These are phyloP conservation scores for Closterium sp. DNA, from an alignment of 139 green algal species.

Conservation along the genomic window DNA sequence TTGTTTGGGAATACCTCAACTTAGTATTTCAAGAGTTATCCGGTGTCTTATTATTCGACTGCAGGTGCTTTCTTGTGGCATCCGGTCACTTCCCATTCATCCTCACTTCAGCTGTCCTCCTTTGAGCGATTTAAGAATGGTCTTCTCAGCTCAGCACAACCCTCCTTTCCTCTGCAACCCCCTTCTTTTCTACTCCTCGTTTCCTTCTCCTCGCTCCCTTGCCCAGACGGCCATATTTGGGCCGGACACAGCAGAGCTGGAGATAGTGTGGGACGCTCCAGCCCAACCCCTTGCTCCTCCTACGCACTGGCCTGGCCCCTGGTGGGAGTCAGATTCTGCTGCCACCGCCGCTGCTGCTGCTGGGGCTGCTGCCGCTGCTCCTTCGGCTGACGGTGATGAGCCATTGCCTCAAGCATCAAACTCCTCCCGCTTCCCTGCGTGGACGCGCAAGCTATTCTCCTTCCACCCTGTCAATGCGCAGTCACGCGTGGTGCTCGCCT, in stretches of 20 bases:
- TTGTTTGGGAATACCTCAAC: no score
- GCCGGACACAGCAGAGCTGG: not conserved
- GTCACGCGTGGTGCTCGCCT: slow-evolving; percentile 31
- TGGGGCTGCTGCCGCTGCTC: not conserved
- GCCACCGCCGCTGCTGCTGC: not conserved
- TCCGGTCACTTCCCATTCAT: no score
- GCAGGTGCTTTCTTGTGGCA: no score
- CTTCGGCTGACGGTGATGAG: not conserved
- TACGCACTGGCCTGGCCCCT: no score
- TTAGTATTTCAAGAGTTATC: no score
- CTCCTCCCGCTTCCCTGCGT: slow-evolving; percentile 5
- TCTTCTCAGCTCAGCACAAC: no score
- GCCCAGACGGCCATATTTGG: not conserved
- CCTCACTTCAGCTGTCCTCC: no score
- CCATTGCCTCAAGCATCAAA: no score
- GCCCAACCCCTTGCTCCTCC: not conserved
- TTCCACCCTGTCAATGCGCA: slow-evolving; percentile 32
- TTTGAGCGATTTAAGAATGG: no score
- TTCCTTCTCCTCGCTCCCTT: not conserved
- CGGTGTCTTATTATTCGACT: no score
- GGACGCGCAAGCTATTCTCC: slow-evolving; percentile 12
- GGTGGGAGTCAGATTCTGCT: not conserved
- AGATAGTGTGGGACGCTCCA: slow-evolving; percentile 2
- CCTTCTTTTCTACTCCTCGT: not conserved
- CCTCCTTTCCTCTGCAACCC: no score